Base-by-base conservation (phyloP, 1,139 yeast genomes). In the Geotrichum phurueaensis region DNA sequence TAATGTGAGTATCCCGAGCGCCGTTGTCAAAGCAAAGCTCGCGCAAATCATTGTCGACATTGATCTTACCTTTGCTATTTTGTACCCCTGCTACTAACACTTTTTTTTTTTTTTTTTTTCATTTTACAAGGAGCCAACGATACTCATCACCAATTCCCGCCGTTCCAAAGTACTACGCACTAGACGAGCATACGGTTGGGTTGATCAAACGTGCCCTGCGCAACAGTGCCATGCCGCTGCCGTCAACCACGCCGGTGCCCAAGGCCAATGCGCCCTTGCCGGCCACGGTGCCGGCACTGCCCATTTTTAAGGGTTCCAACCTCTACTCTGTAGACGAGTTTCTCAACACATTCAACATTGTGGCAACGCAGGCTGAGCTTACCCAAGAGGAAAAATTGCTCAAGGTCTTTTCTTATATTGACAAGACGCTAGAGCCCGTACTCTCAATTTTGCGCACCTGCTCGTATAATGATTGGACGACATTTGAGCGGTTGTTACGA, bases 381-480 rank as follows among this genome's bases (percentile, higher is more conserved):
- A 47, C 59, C 18, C 59, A 57, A 1, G 47, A 56, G n/a, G 61
- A 59, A 29, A 59, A 59, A 20, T 53, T 59, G 53, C 49, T 36
- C 9, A 49, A 43, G 20, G 53, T 59, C 4, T 53, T 53, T 53
- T 53, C 56, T 15, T 59, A 52, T 25, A 51, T 59, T 18, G 61
- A 59, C 33, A 43, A 31, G 20, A 27, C 54, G 9, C 56, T 59
- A 1, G 54, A 59, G 12, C 23, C 31, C 27, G 61, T 59, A 5
- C 48, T 59, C 31, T 49, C 56, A 13, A 59, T 59, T n/a, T 55
- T 59, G 20, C 58, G 55, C 18, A 59, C 61, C 0, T 59, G 61
- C 48, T 52, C 61, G n/a, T 59, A 51, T 18, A 52, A 53, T 20
- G 55, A 55, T 48, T 59, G 61, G 61, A 25, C 52, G 13, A 56